Conservation (phyloP, 1,139 yeast species). For the Zygoascus meyerae region DNA sequence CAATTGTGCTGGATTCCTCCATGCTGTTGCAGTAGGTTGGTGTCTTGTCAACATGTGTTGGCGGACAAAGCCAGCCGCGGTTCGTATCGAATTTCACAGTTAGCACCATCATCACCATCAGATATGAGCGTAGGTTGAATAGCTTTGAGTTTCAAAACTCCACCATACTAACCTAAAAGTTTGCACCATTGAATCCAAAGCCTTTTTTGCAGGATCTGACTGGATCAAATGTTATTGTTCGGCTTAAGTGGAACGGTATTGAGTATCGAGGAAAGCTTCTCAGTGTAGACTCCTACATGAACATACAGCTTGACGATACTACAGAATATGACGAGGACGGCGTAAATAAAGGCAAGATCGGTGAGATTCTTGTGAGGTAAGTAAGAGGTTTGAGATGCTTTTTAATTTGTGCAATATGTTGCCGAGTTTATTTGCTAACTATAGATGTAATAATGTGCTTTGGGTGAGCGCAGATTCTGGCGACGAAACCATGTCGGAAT, state of each 20-base stretch:
- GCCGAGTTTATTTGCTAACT: not conserved
- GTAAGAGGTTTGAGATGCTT: constrained; percentile 10
- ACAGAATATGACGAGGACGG: constrained; percentile 51
- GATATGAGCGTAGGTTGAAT: constrained; percentile 6
- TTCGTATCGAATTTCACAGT: not conserved
- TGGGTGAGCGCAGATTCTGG: constrained; percentile 34
- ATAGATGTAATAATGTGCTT: constrained; percentile 40
- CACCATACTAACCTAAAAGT: constrained; percentile 33
- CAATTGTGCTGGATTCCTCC: too few species aligned
- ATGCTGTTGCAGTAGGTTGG: not conserved
- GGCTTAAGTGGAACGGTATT: constrained; percentile 88
- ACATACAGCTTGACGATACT: constrained; percentile 68
- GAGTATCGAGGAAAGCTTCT: constrained; percentile 78
- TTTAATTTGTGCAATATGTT: not conserved
- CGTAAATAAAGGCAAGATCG: constrained; percentile 53
- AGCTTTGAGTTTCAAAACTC: not conserved
- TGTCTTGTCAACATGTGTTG: not conserved
- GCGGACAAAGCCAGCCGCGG: constrained; percentile 2
- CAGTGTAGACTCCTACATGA: constrained; percentile 91
- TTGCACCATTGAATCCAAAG: constrained; percentile 81
- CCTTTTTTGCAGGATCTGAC: constrained; percentile 77
- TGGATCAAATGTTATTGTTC: constrained; percentile 68
- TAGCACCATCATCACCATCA: not conserved
- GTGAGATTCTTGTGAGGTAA: constrained; percentile 77
- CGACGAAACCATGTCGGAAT: not conserved